Percentiles rank a stretch among this genome's conserved stretches.
Conservation (phyloP, 2,329 filamentous ascomycete species). For the Didymella sp. region DNA sequence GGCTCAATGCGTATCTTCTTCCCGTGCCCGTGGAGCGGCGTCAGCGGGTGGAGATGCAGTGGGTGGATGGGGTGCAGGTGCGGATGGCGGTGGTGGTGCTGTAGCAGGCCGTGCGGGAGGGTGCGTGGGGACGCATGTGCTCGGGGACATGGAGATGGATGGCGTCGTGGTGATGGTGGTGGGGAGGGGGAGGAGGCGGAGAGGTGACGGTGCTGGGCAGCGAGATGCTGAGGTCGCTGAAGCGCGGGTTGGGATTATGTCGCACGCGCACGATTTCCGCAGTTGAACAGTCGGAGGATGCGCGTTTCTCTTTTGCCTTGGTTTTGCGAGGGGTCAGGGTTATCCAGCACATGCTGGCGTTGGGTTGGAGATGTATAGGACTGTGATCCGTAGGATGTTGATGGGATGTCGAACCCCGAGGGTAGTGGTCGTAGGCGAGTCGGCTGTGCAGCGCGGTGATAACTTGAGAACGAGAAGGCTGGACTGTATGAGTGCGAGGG, state of each 20-base stretch:
- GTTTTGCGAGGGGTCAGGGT: slow-evolving; percentile 37
- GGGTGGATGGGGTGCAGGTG: slow-evolving; percentile 34
- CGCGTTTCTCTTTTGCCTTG: slow-evolving; percentile 18
- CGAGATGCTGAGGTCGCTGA: slow-evolving; percentile 33
- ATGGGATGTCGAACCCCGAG: background rate
- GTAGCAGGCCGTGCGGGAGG: slow-evolving; percentile 22
- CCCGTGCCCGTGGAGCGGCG: slow-evolving; percentile 28
- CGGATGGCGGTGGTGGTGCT: slow-evolving; percentile 30
- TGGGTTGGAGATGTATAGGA: slow-evolving; percentile 1
- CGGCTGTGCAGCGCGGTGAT: slow-evolving; percentile 35
- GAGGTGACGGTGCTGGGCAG: slow-evolving; percentile 27
- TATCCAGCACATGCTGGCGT: slow-evolving; percentile 42
- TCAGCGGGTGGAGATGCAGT: slow-evolving; percentile 36
- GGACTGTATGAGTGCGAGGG: slow-evolving; percentile 33
- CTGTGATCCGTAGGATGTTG: background rate
- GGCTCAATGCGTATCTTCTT: slow-evolving; percentile 13
- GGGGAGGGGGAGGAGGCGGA: slow-evolving; percentile 3
- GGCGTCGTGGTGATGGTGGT: slow-evolving; percentile 20
- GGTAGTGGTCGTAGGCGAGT: slow-evolving; percentile 28
- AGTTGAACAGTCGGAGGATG: slow-evolving; percentile 16
- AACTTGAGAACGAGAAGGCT: slow-evolving; percentile 26
- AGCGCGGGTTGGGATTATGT: slow-evolving; percentile 28
- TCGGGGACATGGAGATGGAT: slow-evolving; percentile 27
- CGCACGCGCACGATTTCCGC: slow-evolving; percentile 41
- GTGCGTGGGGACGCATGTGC: slow-evolving; percentile 34